phyloP scores from a whole-genome alignment of 805 yeast species.

The Ogataea parapolymorpha region DNA sequence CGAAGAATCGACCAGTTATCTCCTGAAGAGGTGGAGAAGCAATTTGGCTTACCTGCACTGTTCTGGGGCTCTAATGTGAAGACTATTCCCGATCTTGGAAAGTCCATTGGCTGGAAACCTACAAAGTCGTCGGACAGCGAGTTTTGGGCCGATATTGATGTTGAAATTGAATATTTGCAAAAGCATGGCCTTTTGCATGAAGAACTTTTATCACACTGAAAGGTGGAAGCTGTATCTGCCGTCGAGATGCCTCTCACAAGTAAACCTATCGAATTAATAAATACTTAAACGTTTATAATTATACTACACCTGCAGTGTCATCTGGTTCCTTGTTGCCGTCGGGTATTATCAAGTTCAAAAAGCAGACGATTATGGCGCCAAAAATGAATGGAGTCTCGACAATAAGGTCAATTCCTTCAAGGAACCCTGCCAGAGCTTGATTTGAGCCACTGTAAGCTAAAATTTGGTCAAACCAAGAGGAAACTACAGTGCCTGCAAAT shows the following conservation, averaged over 20 bases:
- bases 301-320: no score
- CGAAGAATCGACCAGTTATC: background rate
- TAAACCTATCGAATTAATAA: no score
- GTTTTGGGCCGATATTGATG: slow-evolving; percentile 1
- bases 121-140: slow-evolving; percentile 1
- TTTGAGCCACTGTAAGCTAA: slow-evolving; percentile 40
- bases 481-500: slow-evolving; percentile 38
- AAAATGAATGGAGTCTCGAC: slow-evolving; percentile 36
- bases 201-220: no score
- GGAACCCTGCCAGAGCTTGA: slow-evolving; percentile 36
- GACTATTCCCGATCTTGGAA: background rate
- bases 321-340: background rate
- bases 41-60: slow-evolving; percentile 1
- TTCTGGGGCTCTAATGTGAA: slow-evolving; percentile 6
- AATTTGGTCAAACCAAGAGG: slow-evolving; percentile 38
- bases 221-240: no score
- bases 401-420: slow-evolving; percentile 41
- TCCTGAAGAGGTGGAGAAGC: background rate
- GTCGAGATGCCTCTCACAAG: no score
- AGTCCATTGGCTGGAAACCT: slow-evolving; percentile 1
- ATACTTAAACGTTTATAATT: no score
- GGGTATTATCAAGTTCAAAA: slow-evolving; percentile 19
- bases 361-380: slow-evolving; percentile 21
- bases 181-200: background rate
- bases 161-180: background rate